phyloP scores from a whole-genome alignment of 2,329 filamentous ascomycete species.

The Hawksworthiomyces lignivorus region DNA sequence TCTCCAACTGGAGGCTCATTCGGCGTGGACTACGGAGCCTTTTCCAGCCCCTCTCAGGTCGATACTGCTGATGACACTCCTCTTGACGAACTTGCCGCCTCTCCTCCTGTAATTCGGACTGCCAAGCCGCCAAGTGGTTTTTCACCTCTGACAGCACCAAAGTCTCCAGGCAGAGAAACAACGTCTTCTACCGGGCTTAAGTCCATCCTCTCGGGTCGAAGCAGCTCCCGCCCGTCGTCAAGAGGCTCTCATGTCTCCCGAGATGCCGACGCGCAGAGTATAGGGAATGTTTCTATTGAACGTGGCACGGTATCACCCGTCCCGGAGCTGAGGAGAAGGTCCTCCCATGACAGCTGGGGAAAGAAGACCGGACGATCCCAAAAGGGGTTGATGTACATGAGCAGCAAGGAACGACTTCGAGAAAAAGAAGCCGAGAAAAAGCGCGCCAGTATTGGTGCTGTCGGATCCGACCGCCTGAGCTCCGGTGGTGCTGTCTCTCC shows the following conservation, averaged over 20 bases:
- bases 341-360: slow-evolving; percentile 56
- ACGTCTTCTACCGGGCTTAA: slow-evolving; percentile 40
- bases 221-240: slow-evolving; percentile 51
- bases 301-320: slow-evolving; percentile 38
- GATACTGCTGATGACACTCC: slow-evolving; percentile 41
- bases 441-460: slow-evolving; percentile 36
- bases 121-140: slow-evolving; percentile 72
- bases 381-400: slow-evolving; percentile 64
- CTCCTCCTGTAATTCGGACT: slow-evolving; percentile 69
- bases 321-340: slow-evolving; percentile 42
- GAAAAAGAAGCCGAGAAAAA: slow-evolving; percentile 57
- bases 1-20: slow-evolving; percentile 45
- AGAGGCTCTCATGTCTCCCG: slow-evolving; percentile 46
- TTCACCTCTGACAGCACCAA: slow-evolving; percentile 61
- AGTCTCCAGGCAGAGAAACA: slow-evolving; percentile 40
- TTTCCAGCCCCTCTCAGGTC: slow-evolving; percentile 43
- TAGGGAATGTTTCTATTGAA: slow-evolving; percentile 58
- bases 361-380: slow-evolving; percentile 45
- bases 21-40: slow-evolving; percentile 67
- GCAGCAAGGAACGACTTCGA: slow-evolving; percentile 58
- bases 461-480: slow-evolving; percentile 28
- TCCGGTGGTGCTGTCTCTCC: slow-evolving; percentile 23
- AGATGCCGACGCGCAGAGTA: slow-evolving; percentile 52
- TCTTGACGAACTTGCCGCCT: slow-evolving; percentile 53
- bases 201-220: slow-evolving; percentile 46